These are phyloP conservation scores for Alternaria sp. DNA, from an alignment of 2,329 filamentous ascomycete species.

Conservation along the genomic window DNA sequence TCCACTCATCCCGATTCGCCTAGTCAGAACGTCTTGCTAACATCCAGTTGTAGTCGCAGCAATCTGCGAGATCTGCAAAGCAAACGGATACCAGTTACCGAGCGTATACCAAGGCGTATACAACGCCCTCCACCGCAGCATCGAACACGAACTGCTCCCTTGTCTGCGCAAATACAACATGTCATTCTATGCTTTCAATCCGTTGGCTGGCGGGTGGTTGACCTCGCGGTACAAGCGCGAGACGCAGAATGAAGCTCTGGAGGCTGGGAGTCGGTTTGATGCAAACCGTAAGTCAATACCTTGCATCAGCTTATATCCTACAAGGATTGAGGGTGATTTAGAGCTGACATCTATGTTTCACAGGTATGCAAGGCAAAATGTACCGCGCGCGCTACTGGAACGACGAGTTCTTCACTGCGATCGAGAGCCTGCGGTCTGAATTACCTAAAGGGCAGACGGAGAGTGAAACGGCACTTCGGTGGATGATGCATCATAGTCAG, in stretches of 20 bases:
- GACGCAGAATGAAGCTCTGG: conserved; percentile 56
- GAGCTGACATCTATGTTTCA: conserved; percentile 42
- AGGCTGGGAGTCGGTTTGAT: conserved; percentile 48
- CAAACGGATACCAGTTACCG: conserved; percentile 53
- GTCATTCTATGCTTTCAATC: conserved; percentile 26
- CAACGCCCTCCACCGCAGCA: conserved; percentile 22
- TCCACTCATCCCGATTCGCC: too few relatives aligned
- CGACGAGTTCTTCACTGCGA: conserved; percentile 52
- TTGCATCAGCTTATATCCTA: too few relatives aligned
- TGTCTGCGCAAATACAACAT: conserved; percentile 26
- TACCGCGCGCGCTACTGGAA: conserved; percentile 52
- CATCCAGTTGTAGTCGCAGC: conserved; percentile 46
- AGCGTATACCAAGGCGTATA: conserved; percentile 55
- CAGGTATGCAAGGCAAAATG: conserved; percentile 47
- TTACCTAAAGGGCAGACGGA: conserved; percentile 48
- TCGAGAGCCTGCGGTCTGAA: conserved; percentile 50
- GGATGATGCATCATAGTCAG: conserved; percentile 53
- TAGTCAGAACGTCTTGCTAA: too few relatives aligned
- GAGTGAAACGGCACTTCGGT: conserved; percentile 52
- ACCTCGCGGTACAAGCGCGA: conserved; percentile 27
- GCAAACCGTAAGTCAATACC: not conserved
- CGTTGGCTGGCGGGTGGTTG: conserved; percentile 25
- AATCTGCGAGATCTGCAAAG: conserved; percentile 54
- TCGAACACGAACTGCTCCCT: conserved; percentile 30
- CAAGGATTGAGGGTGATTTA: too few relatives aligned